A percentile compares a stretch with the other conserved stretches of the same genome.
Conservation (phyloP, 2,329 filamentous ascomycete species). For the Fusarium sp. region DNA sequence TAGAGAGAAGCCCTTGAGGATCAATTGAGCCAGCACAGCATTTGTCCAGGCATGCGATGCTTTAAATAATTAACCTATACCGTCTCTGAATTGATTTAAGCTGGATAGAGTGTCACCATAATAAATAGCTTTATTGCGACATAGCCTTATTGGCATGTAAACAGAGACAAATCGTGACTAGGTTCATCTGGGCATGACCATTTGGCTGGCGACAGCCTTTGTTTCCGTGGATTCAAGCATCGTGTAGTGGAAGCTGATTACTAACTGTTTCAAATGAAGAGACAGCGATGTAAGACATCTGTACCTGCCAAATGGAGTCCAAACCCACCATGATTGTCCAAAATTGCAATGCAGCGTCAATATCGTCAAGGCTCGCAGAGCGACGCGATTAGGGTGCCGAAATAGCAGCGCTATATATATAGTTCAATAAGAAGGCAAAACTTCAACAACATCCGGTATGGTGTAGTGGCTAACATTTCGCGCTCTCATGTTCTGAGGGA, state of each 20-base stretch:
- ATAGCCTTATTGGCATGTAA: not conserved
- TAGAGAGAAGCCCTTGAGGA: not conserved
- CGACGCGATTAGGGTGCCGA: no score
- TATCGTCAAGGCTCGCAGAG: accelerated
- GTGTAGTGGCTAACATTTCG: conserved; percentile 48
- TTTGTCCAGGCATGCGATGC: no score
- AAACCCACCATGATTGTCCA: accelerated
- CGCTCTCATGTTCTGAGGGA: conserved; percentile 44
- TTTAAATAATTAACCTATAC: accelerated
- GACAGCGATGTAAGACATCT: not conserved
- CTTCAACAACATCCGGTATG: conserved; percentile 39
- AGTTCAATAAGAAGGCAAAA: accelerated
- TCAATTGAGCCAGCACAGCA: not conserved
- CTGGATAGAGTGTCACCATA: no score
- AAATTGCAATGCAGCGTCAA: not conserved
- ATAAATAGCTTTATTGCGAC: not conserved
- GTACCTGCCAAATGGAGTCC: accelerated
- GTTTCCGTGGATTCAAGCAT: not conserved
- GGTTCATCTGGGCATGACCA: not conserved
- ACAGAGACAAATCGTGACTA: not conserved
- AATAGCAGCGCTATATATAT: no score
- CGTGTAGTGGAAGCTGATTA: accelerated
- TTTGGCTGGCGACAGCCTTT: not conserved
- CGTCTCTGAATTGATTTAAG: accelerated
- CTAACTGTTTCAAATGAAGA: accelerated